A percentile compares a stretch with the other conserved stretches of the same genome.
Evolutionary conservation across 2,329 filamentous ascomycete genomes (phyloP).

Genomic region (Colletotrichum camelliae): DNA sequence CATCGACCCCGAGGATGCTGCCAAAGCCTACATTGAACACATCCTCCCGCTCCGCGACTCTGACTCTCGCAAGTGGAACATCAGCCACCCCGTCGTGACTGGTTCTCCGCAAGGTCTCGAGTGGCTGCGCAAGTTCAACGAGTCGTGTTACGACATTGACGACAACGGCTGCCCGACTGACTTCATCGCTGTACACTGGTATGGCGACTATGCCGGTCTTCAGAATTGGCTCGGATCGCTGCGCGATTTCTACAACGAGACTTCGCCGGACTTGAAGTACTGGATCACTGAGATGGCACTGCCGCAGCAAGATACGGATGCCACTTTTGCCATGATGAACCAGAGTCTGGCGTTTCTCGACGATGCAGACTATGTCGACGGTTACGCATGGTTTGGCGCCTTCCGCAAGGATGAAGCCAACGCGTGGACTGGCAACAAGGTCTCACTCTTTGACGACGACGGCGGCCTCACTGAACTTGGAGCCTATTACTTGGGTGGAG

Average conservation of each 20-base stretch:
- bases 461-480: slow-evolving; percentile 44
- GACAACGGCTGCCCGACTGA: slow-evolving; percentile 42
- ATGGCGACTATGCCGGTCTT: slow-evolving; percentile 41
- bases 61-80: slow-evolving; percentile 34
- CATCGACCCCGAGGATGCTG: slow-evolving; percentile 43
- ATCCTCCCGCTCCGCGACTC: slow-evolving; percentile 35
- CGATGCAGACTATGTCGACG: slow-evolving; percentile 34
- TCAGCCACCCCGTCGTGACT: slow-evolving; percentile 47
- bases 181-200: slow-evolving; percentile 47
- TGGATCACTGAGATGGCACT: slow-evolving; percentile 49
- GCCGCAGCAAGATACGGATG: slow-evolving; percentile 35
- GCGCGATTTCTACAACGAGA: slow-evolving; percentile 38
- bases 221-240: slow-evolving; percentile 39
- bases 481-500: slow-evolving; percentile 42
- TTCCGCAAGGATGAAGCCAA: slow-evolving; percentile 43
- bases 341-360: slow-evolving; percentile 41
- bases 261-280: slow-evolving; percentile 26
- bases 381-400: slow-evolving; percentile 47
- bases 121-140: slow-evolving; percentile 45
- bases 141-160: slow-evolving; percentile 43
- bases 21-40: slow-evolving; percentile 39
- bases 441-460: slow-evolving; percentile 40
- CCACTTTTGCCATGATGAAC: slow-evolving; percentile 45
- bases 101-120: slow-evolving; percentile 41
- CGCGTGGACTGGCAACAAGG: slow-evolving; percentile 42